A percentile compares a stretch with the other conserved stretches of the same genome.
phyloP scores from a whole-genome alignment of 176 grass and related monocot genomes.

The Aegilops bicornis region DNA sequence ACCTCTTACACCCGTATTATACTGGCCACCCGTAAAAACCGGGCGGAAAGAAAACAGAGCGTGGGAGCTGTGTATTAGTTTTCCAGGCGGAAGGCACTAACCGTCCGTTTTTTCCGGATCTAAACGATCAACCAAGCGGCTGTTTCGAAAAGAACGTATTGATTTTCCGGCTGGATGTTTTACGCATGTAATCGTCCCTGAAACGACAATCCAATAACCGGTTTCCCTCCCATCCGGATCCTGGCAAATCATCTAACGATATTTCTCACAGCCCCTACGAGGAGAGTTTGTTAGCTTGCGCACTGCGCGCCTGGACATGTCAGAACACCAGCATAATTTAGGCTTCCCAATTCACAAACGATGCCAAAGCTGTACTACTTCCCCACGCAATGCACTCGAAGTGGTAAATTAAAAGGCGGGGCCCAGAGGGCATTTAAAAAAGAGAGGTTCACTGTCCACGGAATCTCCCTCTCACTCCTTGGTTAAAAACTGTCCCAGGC shows the following conservation, averaged over 20 bases:
- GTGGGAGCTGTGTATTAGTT: no score
- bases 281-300: slow-evolving; percentile 28
- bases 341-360: background rate
- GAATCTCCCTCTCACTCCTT: background rate
- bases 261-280: background rate
- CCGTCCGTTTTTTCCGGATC: no score
- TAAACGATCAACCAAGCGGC: no score
- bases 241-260: background rate
- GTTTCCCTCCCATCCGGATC: background rate
- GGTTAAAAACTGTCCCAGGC: background rate
- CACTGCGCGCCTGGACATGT: slow-evolving; percentile 2
- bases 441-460: background rate
- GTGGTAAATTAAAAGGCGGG: no score
- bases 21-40: no score
- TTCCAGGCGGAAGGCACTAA: no score
- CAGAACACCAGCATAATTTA: background rate
- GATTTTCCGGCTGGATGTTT: no score
- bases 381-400: background rate
- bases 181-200: no score
- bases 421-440: background rate
- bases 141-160: no score
- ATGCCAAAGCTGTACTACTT: background rate
- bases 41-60: no score
- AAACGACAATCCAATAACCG: no score
- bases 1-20: no score